A percentile compares a stretch with the other conserved stretches of the same genome.
Evolutionary conservation across 176 grass and related monocot species (phyloP).

Genomic region (Saccharum officinarum): DNA sequence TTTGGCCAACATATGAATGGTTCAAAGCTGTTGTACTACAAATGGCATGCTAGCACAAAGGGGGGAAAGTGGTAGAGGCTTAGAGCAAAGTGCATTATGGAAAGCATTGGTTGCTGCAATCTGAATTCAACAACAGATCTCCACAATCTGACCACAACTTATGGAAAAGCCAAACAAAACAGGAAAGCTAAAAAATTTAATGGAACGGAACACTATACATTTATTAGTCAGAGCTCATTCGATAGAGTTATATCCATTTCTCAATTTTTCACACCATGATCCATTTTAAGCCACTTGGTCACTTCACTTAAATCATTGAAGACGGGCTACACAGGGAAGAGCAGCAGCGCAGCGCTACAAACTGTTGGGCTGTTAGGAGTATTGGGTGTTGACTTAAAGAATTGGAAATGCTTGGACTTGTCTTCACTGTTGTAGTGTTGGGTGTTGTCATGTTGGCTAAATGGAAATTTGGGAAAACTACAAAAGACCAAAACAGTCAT

Average conservation of each 20-base stretch:
- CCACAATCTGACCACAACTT: neutral
- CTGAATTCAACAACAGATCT: neutral
- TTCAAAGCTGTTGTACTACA: neutral
- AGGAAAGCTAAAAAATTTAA: neutral
- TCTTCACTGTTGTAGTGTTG: too few relatives aligned
- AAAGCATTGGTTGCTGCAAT: neutral
- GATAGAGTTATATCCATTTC: neutral
- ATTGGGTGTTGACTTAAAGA: too few relatives aligned
- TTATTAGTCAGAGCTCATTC: neutral
- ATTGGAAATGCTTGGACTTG: too few relatives aligned
- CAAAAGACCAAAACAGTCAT: neutral
- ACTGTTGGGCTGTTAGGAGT: neutral
- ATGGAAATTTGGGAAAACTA: neutral
- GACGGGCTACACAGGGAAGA: neutral
- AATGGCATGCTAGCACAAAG: neutral
- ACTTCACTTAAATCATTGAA: neutral
- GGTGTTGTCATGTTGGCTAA: neutral
- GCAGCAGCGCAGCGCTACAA: neutral
- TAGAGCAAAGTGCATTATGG: neutral
- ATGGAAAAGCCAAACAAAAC: neutral
- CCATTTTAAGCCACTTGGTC: neutral
- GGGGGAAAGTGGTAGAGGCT: neutral
- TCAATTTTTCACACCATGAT: neutral
- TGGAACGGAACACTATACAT: neutral
- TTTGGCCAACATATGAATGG: neutral